phyloP scores from a whole-genome alignment of 2,329 filamentous ascomycete species.

The Talaromyces sp. region DNA sequence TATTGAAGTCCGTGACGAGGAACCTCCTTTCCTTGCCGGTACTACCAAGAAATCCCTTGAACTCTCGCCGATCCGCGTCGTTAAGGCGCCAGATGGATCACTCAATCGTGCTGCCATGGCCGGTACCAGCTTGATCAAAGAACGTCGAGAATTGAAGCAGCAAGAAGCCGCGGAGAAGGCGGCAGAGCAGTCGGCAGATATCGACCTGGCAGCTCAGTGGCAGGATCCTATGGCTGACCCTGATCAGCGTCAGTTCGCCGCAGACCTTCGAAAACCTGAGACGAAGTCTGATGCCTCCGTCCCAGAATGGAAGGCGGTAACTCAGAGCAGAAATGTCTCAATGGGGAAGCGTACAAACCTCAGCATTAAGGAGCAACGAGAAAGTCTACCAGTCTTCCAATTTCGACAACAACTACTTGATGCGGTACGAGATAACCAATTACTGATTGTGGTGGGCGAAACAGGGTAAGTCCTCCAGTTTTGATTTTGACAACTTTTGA shows the following conservation, averaged over 20 bases:
- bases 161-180: slow-evolving; percentile 79
- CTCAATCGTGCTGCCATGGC: slow-evolving; percentile 96
- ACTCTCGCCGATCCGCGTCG: slow-evolving; percentile 89
- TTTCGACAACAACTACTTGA: slow-evolving; percentile 86
- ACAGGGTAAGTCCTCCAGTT: slow-evolving; percentile 57
- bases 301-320: slow-evolving; percentile 89
- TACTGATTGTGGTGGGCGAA: slow-evolving; percentile 94
- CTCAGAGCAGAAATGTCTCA: slow-evolving; percentile 74
- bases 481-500: too few relatives aligned
- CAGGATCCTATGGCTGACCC: slow-evolving; percentile 92
- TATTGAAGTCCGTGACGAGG: slow-evolving; percentile 93
- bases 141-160: slow-evolving; percentile 82
- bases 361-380: slow-evolving; percentile 92
- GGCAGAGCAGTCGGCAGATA: slow-evolving; percentile 71
- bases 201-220: slow-evolving; percentile 69
- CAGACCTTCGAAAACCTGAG: slow-evolving; percentile 71
- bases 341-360: slow-evolving; percentile 84
- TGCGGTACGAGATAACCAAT: slow-evolving; percentile 81
- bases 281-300: slow-evolving; percentile 60
- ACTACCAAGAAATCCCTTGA: slow-evolving; percentile 97
- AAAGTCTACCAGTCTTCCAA: slow-evolving; percentile 82
- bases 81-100: slow-evolving; percentile 97
- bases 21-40: slow-evolving; percentile 90
- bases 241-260: slow-evolving; percentile 83
- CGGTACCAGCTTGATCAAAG: slow-evolving; percentile 82